Evolutionary conservation across 2,329 filamentous ascomycete species (phyloP), one percentile per base, ranked within the genome.

Genomic region (Fusarium sororula): DNA sequence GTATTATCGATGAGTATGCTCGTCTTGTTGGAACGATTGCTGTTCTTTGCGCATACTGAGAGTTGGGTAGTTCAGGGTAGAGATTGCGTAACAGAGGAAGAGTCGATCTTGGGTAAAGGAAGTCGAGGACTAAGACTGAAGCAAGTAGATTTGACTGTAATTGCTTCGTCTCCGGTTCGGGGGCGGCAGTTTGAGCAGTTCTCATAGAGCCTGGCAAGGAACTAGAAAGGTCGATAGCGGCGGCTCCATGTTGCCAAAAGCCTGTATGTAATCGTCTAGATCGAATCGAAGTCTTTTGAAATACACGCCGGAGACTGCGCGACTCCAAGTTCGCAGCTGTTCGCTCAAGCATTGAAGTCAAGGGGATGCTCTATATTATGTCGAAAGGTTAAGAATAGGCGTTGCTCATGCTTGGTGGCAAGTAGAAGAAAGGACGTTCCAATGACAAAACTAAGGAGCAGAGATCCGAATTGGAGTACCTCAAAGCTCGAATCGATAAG

Each of bases 211-310:
- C 73, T 57, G 85, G 83, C 81, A 84, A 87, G 59, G 83, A 81
- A 53, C 77, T 82, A 66, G 83, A 81, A 42, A 88, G 81, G 78
- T 88, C 87, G 71, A 88, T 76, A 28, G 85, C 84, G 42, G 84
- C 81, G 44, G 86, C 86, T 24, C 87, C 87, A 83, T 90, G 86
- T 64, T 87, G 84, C 87, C 87, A 89, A 75, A 90, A 89, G 44
- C 83, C 79, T 18, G 85, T 85, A 54, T 85, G 86, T 56, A 90
- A 83, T 57, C 82, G 83, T 64, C 84, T 84, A 63, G 80, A 81
- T 70, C 79, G 83, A 72, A 83, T 84, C 41, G 85, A 76, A 54
- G 82, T 74, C 51, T 76, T 79, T 28, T 85, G 84, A 63, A 89
- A 82, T 70, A 88, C 84, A 80, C 87, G 84, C 80, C 87, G 86